phyloP scores from a whole-genome alignment of 1,139 yeast species.

The Spencermartinsiella ligniputridi region DNA sequence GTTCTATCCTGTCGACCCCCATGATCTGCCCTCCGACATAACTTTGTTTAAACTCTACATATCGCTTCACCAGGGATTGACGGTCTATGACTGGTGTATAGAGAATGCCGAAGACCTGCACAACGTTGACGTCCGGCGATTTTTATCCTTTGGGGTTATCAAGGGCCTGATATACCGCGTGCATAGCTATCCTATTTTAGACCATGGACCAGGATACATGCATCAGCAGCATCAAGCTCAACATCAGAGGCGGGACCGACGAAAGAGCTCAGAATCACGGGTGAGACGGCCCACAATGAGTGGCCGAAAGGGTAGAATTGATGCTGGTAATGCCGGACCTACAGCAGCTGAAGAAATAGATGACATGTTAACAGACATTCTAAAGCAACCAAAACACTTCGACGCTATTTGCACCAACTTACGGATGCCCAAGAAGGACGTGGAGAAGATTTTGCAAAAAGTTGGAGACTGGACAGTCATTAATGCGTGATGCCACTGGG shows the following conservation, averaged over 20 bases:
- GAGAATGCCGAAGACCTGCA: slow-evolving; percentile 55
- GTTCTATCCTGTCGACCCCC: slow-evolving; percentile 11
- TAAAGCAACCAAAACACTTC: slow-evolving; percentile 57
- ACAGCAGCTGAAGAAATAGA: slow-evolving; percentile 33
- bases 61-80: slow-evolving; percentile 72
- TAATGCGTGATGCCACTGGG: slow-evolving; percentile 16
- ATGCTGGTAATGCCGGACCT: slow-evolving; percentile 7
- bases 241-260: slow-evolving; percentile 4
- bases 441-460: slow-evolving; percentile 30
- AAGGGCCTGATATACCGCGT: slow-evolving; percentile 80
- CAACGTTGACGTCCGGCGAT: slow-evolving; percentile 75
- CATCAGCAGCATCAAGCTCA: slow-evolving; percentile 26
- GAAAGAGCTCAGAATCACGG: slow-evolving; percentile 2
- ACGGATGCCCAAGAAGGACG: slow-evolving; percentile 51
- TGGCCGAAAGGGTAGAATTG: slow-evolving; percentile 5
- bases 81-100: slow-evolving; percentile 76
- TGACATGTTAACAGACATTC: slow-evolving; percentile 41
- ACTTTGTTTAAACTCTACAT: slow-evolving; percentile 71
- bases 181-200: slow-evolving; percentile 63
- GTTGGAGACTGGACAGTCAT: slow-evolving; percentile 31
- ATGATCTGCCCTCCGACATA: slow-evolving; percentile 35
- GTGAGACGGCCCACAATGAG: slow-evolving; percentile 6
- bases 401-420: slow-evolving; percentile 73
- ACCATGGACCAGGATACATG: slow-evolving; percentile 21
- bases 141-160: slow-evolving; percentile 80